phyloP scores from a whole-genome alignment of 148 eudicot species.

The Vaccinium macrocarpon region DNA sequence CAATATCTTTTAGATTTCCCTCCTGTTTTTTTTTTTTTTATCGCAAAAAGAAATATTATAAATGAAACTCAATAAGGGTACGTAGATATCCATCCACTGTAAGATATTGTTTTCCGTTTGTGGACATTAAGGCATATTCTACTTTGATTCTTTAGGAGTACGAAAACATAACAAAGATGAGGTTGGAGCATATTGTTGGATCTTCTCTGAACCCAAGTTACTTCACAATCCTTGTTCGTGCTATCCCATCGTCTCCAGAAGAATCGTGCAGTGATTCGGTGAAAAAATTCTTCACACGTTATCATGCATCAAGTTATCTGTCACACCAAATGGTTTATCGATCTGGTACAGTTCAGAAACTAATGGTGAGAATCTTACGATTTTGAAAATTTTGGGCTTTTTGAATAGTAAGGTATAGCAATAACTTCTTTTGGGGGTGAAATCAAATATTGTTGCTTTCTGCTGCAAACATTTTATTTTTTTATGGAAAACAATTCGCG shows the following conservation, averaged over 20 bases:
- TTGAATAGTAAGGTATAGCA: background rate
- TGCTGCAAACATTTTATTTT: background rate
- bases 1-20: background rate
- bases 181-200: constrained; percentile 55
- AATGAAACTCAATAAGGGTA: too few relatives aligned
- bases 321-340: constrained; percentile 88
- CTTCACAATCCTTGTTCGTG: constrained; percentile 89
- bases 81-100: background rate
- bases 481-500: background rate
- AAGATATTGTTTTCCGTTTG: background rate
- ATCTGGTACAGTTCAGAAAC: constrained; percentile 62
- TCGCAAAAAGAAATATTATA: too few relatives aligned
- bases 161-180: constrained; percentile 60
- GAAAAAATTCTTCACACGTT: constrained; percentile 54
- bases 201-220: constrained; percentile 51
- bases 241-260: constrained; percentile 73
- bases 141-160: constrained; percentile 51
- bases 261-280: constrained; percentile 59
- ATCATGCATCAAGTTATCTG: constrained; percentile 66
- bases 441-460: background rate
- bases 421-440: background rate
- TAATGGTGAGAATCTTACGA: constrained; percentile 56
- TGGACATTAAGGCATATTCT: constrained; percentile 5
- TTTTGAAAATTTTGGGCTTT: background rate
- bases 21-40: background rate